Evolutionary conservation across 768 basidiomycete species (phyloP), one percentile per base, ranked within the genome.

Genomic region (Hericium rajendrae): DNA sequence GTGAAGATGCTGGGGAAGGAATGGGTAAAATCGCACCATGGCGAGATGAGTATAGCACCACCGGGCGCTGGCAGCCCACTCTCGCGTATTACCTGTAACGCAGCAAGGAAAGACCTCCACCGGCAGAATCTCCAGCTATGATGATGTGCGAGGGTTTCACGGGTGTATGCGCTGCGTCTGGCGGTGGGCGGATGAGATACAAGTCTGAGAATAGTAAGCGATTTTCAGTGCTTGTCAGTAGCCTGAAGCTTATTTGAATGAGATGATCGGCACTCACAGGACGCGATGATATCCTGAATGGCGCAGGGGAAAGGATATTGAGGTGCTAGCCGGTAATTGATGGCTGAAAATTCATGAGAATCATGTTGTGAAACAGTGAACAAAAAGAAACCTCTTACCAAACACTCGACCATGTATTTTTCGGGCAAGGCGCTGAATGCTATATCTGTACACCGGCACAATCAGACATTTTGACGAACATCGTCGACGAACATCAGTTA

Each of bases 271-370:
- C 2, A 69, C 84, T 63, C 63, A 91, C 90, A 98, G 8, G 93
- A 86, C 2, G 95, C 90, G 11, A 98, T 66, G 38, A 85, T 74
- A 69, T 98, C 95, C 64, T 97, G 94, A 6, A 97, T 71, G 1
- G 86, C 91, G 62, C 91, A 92, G 13, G 95, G 95, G 68, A 97
- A 97, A 1, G 95, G 95, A 64, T 95, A 98, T 71, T 97, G 95
- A 0, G 95, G 95, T 13, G 94, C 88, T n/a, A 94, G 80, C 40
- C 88, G 80, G 65, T 91, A 91, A 61, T 88, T 87, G 55, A 91
- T 76, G 57, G 87, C 86, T 88, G 59, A 71, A 28, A 43, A 20
- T 57, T 41, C 9, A 50, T 13, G 32, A 39, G 43, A 52, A 15
- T 46, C 48, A 48, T 54, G 5, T 22, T 28, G 8, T 73, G 41